Conservation (phyloP, 2,329 filamentous ascomycete species). For the Cladosporium sp. region DNA sequence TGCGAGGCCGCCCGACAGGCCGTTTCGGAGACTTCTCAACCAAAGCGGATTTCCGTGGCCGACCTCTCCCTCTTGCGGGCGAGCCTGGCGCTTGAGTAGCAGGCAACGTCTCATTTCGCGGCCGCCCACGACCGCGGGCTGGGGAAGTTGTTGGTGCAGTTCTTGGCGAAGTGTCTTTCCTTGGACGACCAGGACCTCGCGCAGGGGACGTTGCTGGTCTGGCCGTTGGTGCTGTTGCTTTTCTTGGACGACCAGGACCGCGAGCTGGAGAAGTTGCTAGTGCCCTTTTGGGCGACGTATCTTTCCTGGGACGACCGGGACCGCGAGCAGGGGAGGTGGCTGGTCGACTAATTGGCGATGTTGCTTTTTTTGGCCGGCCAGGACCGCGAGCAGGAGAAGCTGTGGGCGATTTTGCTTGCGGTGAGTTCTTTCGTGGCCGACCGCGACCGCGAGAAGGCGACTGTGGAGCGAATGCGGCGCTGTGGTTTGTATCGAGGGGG, state of each 20-base stretch:
- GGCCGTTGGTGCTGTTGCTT: too few species aligned
- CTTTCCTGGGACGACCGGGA: too few species aligned
- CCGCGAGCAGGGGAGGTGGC: too few species aligned
- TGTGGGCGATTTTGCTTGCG: background rate
- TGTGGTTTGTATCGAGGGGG: background rate
- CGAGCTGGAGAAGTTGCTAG: too few species aligned
- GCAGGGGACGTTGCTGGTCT: too few species aligned
- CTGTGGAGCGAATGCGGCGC: background rate
- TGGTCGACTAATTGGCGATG: too few species aligned
- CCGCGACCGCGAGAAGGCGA: slow-evolving; percentile 12
- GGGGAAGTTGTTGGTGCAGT: too few species aligned
- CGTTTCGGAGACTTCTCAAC: background rate
- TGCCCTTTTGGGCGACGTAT: too few species aligned
- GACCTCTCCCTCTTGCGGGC: slow-evolving; percentile 16
- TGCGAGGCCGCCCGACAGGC: background rate
- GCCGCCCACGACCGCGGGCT: slow-evolving; percentile 15
- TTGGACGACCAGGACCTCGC: too few species aligned
- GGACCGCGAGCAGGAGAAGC: background rate
- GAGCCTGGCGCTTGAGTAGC: background rate
- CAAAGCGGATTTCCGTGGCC: slow-evolving; percentile 14
- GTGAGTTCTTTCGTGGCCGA: slow-evolving; percentile 21
- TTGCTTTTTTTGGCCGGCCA: background rate
- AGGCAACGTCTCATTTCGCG: slow-evolving; percentile 17
- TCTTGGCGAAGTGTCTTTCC: background rate
- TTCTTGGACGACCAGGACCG: too few species aligned